Base-by-base conservation (phyloP, 2,329 filamentous ascomycete species). In the Paracamarosporium sp. region DNA sequence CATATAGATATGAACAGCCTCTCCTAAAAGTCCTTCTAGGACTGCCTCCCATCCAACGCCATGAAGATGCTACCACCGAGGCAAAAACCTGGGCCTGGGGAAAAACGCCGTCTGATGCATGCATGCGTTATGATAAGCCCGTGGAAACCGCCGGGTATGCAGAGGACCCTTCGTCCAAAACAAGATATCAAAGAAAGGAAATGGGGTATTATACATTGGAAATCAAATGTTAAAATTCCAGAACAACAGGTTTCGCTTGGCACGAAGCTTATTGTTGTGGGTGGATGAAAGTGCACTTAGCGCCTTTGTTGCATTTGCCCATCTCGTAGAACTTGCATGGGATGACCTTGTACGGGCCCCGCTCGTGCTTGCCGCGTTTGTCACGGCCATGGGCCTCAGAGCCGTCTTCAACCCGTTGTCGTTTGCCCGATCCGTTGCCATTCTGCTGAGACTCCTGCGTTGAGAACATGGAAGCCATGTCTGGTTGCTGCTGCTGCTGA, bases 211-310 rank as follows among this genome's bases (percentile, higher is more conserved):
- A 45, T 63, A 64, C 60, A 64, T 40, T n/a, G 25, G 13, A 17
- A 27, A 33, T 43, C 5, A 31, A 28, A 22, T n/a, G 17, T 20
- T 7, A 12, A 30, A 44, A 53, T 28, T 20, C 44, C 40, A 54
- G 12, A 53, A 20, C 33, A n/a, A 41, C 20, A 27, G 15, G 17
- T 41, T 6, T 40, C n/a, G 15, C 7, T 11, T n/a, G n/a, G 12
- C 15, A 28, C 20, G 24, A n/a, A 20, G 46, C 12, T 27, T 50
- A 50, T 28, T 50, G 47, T 33, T 50, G 47, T 17, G 31, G 33
- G 69, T 92, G 90, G 55, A 89, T 83, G 74, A 89, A 92, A 2
- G 89, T 91, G 78, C 90, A 92, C 67, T 87, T 87, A 33, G 89
- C 88, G 22, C 90, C 90, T 71, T 91, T 88, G 6, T 85, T 86